Conservation (phyloP, 129 eudicot species). For the Lonicera japonica region DNA sequence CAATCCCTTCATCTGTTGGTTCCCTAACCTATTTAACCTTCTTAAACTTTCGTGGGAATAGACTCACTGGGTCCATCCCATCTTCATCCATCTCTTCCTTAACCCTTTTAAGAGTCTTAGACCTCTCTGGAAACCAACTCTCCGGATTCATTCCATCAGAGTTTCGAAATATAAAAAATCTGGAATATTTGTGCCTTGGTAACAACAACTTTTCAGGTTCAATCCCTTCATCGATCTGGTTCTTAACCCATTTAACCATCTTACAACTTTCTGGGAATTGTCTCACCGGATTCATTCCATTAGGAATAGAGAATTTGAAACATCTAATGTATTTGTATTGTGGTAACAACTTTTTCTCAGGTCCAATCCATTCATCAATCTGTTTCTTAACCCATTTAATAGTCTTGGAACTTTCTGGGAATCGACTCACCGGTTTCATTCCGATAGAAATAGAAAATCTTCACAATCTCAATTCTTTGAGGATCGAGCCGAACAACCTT, state of each 20-base stretch:
- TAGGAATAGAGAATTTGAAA: no score
- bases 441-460: background rate
- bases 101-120: background rate
- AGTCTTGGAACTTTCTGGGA: no score
- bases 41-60: no score
- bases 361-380: no score
- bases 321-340: no score
- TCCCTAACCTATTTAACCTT: no score
- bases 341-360: no score
- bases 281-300: no score
- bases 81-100: background rate
- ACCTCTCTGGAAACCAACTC: background rate
- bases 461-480: background rate
- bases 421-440: background rate
- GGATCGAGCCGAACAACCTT: constrained; percentile 2
- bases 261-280: constrained; percentile 12
- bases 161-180: constrained; percentile 13
- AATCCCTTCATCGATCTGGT: constrained; percentile 17
- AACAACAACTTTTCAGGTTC: constrained; percentile 17
- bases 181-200: constrained; percentile 4
- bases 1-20: no score
- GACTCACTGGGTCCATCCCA: no score
- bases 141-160: constrained; percentile 2
- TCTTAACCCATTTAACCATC: background rate
- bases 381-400: no score